Evolutionary conservation across 352 stramenopile genomes (phyloP).

Genomic region (Phytophthora tubulina): DNA sequence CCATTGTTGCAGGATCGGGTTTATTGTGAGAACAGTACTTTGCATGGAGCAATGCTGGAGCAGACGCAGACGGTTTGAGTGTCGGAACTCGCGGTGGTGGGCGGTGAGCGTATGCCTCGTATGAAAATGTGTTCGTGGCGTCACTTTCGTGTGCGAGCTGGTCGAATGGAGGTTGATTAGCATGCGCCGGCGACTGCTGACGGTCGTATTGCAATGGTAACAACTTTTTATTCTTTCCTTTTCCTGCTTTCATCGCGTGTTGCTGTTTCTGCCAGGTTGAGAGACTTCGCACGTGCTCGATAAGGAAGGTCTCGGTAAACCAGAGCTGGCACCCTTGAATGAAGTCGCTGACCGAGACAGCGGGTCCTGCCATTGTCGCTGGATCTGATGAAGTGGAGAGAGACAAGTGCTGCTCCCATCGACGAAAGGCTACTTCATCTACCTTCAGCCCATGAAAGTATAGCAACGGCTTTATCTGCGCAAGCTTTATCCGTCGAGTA

Average conservation of each 20-base stretch:
- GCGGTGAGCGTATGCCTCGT: constrained; percentile 47
- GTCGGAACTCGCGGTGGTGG: constrained; percentile 31
- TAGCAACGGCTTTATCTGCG: constrained; percentile 52
- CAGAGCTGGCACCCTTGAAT: constrained; percentile 61
- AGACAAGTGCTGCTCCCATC: constrained; percentile 67
- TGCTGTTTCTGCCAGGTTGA: constrained; percentile 41
- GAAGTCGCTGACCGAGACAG: constrained; percentile 48
- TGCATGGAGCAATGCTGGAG: constrained; percentile 35
- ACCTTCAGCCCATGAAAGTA: constrained; percentile 54
- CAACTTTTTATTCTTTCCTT: constrained; percentile 27
- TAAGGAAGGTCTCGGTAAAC: constrained; percentile 59
- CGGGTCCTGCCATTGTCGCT: constrained; percentile 17
- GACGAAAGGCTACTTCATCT: constrained; percentile 51
- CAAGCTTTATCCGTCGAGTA: constrained; percentile 44
- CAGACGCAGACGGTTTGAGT: constrained; percentile 30
- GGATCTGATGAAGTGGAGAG: constrained; percentile 6
- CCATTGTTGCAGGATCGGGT: constrained; percentile 25
- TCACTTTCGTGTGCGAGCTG: constrained; percentile 52
- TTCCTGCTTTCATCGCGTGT: constrained; percentile 21
- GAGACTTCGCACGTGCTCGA: constrained; percentile 44
- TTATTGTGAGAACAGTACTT: constrained; percentile 39
- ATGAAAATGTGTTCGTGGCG: constrained; percentile 55
- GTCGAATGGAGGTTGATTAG: constrained; percentile 55
- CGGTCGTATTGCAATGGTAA: constrained; percentile 23
- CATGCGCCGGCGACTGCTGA: constrained; percentile 21